A percentile compares a stretch with the other conserved stretches of the same genome.
Evolutionary conservation across 176 grass and related monocot genomes (phyloP).

Genomic region (Eleusine indica): DNA sequence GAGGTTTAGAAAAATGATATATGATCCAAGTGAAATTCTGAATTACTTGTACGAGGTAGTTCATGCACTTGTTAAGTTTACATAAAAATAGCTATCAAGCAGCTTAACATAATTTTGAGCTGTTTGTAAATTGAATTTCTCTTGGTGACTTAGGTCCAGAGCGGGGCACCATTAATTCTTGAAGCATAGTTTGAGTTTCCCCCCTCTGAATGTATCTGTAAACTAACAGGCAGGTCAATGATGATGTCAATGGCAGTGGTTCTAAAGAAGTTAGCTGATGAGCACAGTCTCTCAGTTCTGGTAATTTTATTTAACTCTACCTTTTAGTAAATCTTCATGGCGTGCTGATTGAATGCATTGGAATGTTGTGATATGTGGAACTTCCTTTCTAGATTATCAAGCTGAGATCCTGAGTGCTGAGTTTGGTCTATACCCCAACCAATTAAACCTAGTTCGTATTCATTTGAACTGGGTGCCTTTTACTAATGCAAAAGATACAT

Average conservation of each 20-base stretch:
- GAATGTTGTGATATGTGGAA: neutral
- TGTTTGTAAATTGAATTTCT: neutral
- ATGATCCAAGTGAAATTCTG: neutral
- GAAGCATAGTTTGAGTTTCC: neutral
- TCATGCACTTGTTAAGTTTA: constrained; percentile 12
- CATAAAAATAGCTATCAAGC: constrained; percentile 5
- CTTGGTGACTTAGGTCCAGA: constrained; percentile 3
- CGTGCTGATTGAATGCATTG: neutral
- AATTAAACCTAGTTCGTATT: too few relatives aligned
- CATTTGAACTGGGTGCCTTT: neutral
- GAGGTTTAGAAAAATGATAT: neutral
- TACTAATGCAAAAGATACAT: neutral
- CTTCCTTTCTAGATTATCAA: constrained; percentile 2
- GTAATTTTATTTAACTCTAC: constrained; percentile 30
- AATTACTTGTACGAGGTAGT: neutral
- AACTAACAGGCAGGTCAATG: constrained; percentile 64
- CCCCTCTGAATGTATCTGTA: constrained; percentile 14
- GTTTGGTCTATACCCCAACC: neutral
- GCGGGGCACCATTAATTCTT: neutral
- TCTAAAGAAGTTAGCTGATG: constrained; percentile 74
- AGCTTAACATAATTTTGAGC: neutral
- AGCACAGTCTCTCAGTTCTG: constrained; percentile 76
- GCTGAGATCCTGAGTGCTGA: neutral
- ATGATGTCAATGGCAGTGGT: constrained; percentile 65
- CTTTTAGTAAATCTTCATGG: constrained; percentile 11